These are phyloP conservation scores for Penicillium sp. DNA, from an alignment of 2,329 filamentous ascomycete genomes.

Conservation along the genomic window DNA sequence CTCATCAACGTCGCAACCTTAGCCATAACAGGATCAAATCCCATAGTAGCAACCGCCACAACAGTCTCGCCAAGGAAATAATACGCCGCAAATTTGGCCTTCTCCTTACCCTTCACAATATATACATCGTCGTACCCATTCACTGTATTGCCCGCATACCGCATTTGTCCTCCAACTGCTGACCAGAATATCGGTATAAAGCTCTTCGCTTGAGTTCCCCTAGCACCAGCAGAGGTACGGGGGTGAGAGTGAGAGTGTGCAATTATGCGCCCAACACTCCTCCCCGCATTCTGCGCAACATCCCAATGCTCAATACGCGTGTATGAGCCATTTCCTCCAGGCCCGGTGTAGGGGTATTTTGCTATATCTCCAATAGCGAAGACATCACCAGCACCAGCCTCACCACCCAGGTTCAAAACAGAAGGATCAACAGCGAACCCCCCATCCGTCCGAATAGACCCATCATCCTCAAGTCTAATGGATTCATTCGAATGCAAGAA, in stretches of 20 bases:
- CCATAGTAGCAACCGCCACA: constrained; percentile 90
- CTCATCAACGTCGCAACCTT: constrained; percentile 87
- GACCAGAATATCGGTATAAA: constrained; percentile 99
- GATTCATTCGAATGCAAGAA: constrained; percentile 75
- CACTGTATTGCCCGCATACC: constrained; percentile 88
- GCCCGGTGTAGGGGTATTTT: constrained; percentile 90
- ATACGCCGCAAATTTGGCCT: constrained; percentile 85
- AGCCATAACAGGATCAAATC: constrained; percentile 81
- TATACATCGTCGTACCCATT: constrained; percentile 86
- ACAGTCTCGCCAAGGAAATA: constrained; percentile 86
- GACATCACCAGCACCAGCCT: constrained; percentile 57
- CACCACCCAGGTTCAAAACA: constrained; percentile 57
- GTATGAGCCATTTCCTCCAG: constrained; percentile 73
- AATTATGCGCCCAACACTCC: constrained; percentile 78
- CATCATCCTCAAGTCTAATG: constrained; percentile 76
- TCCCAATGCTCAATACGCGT: constrained; percentile 98
- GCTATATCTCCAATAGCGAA: constrained; percentile 96
- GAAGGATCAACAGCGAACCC: constrained; percentile 71
- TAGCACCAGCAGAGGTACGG: no score
- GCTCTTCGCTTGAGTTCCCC: constrained; percentile 59
- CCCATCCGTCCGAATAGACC: constrained; percentile 81
- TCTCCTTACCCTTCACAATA: constrained; percentile 73
- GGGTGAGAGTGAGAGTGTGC: constrained; percentile 65
- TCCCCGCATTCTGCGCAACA: constrained; percentile 91
- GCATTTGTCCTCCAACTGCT: constrained; percentile 82